Conservation (phyloP, 2,329 filamentous ascomycete genomes). For the Trichoderma afroharzianum region DNA sequence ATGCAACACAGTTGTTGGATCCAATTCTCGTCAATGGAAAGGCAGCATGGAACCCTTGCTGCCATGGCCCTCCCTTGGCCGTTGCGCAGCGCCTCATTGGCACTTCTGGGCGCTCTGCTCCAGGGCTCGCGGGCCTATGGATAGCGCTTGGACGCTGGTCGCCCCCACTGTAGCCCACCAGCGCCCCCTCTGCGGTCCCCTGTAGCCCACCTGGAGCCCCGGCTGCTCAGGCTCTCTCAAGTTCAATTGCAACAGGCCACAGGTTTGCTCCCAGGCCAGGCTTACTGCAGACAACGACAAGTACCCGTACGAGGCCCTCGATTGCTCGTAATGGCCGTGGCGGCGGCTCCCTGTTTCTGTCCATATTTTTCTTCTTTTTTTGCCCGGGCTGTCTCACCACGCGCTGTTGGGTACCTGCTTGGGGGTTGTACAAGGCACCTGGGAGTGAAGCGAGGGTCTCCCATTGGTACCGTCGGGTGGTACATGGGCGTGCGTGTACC, state of each 20-base stretch:
- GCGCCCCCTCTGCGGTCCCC: not conserved
- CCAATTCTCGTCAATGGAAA: not conserved
- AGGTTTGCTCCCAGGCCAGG: not conserved
- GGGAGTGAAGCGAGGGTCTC: not conserved
- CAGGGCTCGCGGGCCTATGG: slow-evolving; percentile 7
- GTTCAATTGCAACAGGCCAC: not conserved
- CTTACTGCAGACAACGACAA: not conserved
- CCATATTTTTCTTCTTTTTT: not conserved
- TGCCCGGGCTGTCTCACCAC: not conserved
- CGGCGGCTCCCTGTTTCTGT: not conserved
- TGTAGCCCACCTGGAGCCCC: not conserved
- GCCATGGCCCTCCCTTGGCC: not conserved
- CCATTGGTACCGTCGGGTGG: not conserved
- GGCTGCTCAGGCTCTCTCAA: not conserved
- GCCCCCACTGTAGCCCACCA: not conserved
- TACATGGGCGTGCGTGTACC: not conserved
- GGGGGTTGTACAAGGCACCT: not conserved
- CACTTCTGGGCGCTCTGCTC: not conserved
- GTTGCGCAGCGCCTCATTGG: not conserved
- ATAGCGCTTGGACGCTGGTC: not conserved
- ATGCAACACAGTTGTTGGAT: not conserved
- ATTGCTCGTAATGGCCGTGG: not conserved
- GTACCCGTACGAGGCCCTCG: not conserved
- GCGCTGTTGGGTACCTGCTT: not conserved
- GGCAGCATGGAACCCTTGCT: not conserved